Evolutionary conservation across 2,329 filamentous ascomycete genomes (phyloP), one percentile per base, ranked within the genome.

Genomic region (Diaporthe citrichinensis): DNA sequence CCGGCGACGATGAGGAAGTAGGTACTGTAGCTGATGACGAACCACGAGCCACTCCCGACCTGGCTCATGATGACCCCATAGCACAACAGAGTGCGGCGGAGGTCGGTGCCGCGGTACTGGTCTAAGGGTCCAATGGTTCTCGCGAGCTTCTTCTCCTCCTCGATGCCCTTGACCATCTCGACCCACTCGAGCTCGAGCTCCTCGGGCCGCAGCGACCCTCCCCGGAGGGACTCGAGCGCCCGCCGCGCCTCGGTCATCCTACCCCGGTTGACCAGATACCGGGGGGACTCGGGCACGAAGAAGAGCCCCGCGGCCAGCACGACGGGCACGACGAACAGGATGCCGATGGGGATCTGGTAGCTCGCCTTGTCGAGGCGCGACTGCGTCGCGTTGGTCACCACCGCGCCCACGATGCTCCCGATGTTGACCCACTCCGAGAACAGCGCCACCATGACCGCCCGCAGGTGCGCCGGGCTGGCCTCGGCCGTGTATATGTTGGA

Each of bases 341-440:
- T 81, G 0, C 82, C 85, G 1, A 90, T 81, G 0, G 88, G 88
- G 51, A 90, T 88, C 67, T 86, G 84, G 76, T 87, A 88, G 59
- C 84, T 85, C 58, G 83, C 80, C 76, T 84, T 86, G 17, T 81
- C 83, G 28, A 83, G 76, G 51, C 83, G 80, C 51, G 80, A 80
- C 51, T 84, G 82, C 0, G 86, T 86, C 46, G 80, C 83, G 61
- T 88, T 87, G 23, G 86, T 84, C 14, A 85, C 83, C 0, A 85
- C 82, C 0, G 86, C 84, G 4, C 88, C 87, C 53, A 89, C 78
- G 39, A 88, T 85, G 73, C 83, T 85, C 12, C 87, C 87, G 46
- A 88, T 83, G 73, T 86, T 88, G 17, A 88, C 86, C 83, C 86
- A 88, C 76, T 87, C 86, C 0, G 85, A 85, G 75, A 89, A 88